phyloP scores from a whole-genome alignment of 176 grass and related monocot genomes.

The Phragmites australis region DNA sequence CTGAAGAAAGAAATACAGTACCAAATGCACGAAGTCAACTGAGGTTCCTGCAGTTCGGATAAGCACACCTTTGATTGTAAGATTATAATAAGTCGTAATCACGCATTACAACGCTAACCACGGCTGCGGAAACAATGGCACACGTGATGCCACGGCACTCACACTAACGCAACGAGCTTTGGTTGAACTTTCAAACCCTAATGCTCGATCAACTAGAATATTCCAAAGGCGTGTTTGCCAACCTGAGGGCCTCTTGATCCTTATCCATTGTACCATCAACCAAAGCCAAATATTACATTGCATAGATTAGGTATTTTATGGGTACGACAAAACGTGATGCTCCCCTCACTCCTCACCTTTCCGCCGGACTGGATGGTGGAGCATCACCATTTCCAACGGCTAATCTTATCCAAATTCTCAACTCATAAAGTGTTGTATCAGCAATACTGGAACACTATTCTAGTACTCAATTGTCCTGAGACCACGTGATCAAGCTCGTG shows the following conservation, averaged over 20 bases:
- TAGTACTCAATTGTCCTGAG: background rate
- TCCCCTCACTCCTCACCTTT: background rate
- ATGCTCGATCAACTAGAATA: constrained; percentile 1
- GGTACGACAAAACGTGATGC: constrained; percentile 21
- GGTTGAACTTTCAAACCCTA: constrained; percentile 37
- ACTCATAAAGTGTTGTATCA: too few species aligned
- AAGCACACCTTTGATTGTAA: constrained; percentile 13
- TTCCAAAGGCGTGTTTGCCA: constrained; percentile 15
- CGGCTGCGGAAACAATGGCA: constrained; percentile 2
- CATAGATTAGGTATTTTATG: constrained; percentile 27
- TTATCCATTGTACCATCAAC: constrained; percentile 41
- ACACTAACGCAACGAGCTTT: constrained; percentile 10
- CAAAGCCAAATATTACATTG: background rate
- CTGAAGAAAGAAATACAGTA: background rate
- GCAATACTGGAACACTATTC: background rate
- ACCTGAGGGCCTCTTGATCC: background rate
- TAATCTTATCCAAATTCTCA: constrained; percentile 44
- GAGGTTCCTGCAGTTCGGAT: background rate
- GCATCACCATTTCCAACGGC: constrained; percentile 21
- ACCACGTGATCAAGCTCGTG: background rate
- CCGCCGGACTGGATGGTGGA: background rate
- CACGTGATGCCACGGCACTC: constrained; percentile 29
- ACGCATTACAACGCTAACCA: constrained; percentile 34
- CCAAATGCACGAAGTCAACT: background rate
- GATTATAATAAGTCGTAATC: constrained; percentile 35